Evolutionary conservation across 2,329 filamentous ascomycete genomes (phyloP).

Genomic region (Trematosphaeria pertusa): DNA sequence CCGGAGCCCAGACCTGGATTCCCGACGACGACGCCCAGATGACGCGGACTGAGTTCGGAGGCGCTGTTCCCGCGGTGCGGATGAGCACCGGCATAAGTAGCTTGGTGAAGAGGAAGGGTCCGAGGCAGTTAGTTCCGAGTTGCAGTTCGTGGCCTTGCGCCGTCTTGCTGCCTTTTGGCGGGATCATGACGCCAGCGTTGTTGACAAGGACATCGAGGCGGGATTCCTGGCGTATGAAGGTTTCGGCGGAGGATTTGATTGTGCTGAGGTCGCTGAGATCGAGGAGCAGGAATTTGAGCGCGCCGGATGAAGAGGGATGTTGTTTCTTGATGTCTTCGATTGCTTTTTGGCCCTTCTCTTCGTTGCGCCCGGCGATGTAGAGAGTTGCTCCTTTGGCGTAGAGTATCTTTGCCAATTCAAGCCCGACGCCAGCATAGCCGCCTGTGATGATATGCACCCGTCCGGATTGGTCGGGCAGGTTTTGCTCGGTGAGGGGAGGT

Average conservation of each 20-base stretch:
- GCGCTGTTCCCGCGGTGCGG: slow-evolving; percentile 33
- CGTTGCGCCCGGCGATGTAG: slow-evolving; percentile 61
- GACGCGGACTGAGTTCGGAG: slow-evolving; percentile 40
- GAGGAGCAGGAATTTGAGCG: slow-evolving; percentile 33
- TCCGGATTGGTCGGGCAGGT: slow-evolving; percentile 48
- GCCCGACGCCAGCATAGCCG: slow-evolving; percentile 55
- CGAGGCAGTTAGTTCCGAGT: slow-evolving; percentile 52
- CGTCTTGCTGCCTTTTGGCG: slow-evolving; percentile 29
- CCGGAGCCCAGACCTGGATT: not conserved
- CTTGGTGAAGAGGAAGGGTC: slow-evolving; percentile 50
- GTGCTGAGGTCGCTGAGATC: slow-evolving; percentile 54
- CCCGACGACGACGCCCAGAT: slow-evolving; percentile 36
- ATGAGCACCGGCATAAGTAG: slow-evolving; percentile 46
- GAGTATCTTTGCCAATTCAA: slow-evolving; percentile 59
- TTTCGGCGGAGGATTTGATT: slow-evolving; percentile 44
- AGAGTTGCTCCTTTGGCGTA: slow-evolving; percentile 51
- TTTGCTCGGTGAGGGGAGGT: slow-evolving; percentile 51
- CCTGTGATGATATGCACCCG: slow-evolving; percentile 59
- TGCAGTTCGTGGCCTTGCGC: slow-evolving; percentile 38
- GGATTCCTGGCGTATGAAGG: slow-evolving; percentile 48
- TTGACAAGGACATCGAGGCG: slow-evolving; percentile 52
- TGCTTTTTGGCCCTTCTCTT: slow-evolving; percentile 49
- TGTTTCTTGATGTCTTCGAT: slow-evolving; percentile 50
- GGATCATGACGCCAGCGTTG: slow-evolving; percentile 45
- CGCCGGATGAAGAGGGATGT: slow-evolving; percentile 28